Percentiles rank a stretch among this genome's conserved stretches.
phyloP scores from a whole-genome alignment of 2,329 filamentous ascomycete genomes.

The Neocucurbitaria cava region DNA sequence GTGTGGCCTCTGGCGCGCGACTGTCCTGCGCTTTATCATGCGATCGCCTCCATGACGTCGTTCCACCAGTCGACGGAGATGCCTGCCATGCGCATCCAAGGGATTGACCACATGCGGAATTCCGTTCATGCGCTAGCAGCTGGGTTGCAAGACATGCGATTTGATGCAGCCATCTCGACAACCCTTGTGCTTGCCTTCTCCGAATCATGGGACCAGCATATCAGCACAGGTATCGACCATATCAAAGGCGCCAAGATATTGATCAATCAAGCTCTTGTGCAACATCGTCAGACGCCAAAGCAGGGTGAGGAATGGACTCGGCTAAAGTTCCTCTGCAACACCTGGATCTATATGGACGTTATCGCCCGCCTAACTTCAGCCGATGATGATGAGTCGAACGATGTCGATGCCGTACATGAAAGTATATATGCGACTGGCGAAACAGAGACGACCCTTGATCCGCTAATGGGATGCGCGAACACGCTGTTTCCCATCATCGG shows the following conservation, averaged over 20 bases:
- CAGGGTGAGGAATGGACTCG: constrained; percentile 55
- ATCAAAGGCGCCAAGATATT: constrained; percentile 71
- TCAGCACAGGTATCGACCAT: constrained; percentile 72
- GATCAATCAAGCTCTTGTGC: constrained; percentile 64
- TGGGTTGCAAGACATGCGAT: constrained; percentile 68
- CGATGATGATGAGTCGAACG: constrained; percentile 63
- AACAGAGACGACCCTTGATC: constrained; percentile 66
- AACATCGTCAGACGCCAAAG: constrained; percentile 52
- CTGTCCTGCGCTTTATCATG: constrained; percentile 71
- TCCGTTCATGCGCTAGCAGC: constrained; percentile 66
- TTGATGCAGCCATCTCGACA: constrained; percentile 72
- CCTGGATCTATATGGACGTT: constrained; percentile 77
- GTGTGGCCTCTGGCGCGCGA: constrained; percentile 72
- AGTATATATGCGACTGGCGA: constrained; percentile 41
- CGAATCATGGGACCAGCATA: constrained; percentile 75
- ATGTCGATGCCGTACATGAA: constrained; percentile 55
- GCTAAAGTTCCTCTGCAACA: constrained; percentile 72
- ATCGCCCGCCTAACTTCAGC: constrained; percentile 71
- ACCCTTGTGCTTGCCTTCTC: constrained; percentile 72
- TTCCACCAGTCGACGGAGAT: constrained; percentile 70
- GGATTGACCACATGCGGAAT: constrained; percentile 72
- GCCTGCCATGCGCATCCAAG: constrained; percentile 65
- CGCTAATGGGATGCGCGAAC: constrained; percentile 72
- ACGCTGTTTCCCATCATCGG: constrained; percentile 74
- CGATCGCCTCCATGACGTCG: constrained; percentile 71